phyloP scores from a whole-genome alignment of 768 basidiomycete species.

The Lanmaoa pseudosensibilis region DNA sequence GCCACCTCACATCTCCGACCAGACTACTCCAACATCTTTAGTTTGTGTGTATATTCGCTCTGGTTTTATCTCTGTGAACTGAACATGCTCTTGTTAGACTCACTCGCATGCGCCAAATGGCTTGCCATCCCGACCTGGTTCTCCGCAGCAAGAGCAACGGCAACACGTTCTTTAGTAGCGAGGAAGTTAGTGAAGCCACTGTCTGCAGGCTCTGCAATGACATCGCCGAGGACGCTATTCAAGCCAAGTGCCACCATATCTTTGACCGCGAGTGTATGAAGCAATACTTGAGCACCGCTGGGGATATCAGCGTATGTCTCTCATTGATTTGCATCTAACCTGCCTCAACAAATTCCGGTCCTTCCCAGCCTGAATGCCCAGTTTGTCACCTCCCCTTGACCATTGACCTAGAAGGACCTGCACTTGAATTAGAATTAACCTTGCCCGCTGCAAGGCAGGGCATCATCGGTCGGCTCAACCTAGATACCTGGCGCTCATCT shows the following conservation, averaged over 20 bases:
- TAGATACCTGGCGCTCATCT: constrained; percentile 92
- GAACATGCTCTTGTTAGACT: constrained; percentile 49
- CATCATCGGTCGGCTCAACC: constrained; percentile 86
- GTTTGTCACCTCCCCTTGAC: constrained; percentile 91
- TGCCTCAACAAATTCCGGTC: neutral
- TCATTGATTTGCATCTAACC: neutral
- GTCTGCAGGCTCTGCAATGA: constrained; percentile 97
- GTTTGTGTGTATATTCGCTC: constrained; percentile 48
- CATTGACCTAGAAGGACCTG: constrained; percentile 94
- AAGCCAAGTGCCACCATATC: constrained; percentile 89
- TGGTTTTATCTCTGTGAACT: neutral
- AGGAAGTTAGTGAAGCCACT: constrained; percentile 69
- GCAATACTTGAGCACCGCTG: constrained; percentile 79
- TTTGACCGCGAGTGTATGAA: constrained; percentile 96
- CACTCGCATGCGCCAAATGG: constrained; percentile 96
- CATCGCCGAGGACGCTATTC: constrained; percentile 94
- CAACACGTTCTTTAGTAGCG: constrained; percentile 51
- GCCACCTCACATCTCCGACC: constrained; percentile 4
- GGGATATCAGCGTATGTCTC: constrained; percentile 58
- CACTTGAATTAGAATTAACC: constrained; percentile 77
- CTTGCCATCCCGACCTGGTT: constrained; percentile 93
- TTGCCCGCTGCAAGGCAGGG: constrained; percentile 66
- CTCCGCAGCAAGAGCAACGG: constrained; percentile 82
- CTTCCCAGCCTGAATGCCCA: constrained; percentile 79
- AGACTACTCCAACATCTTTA: constrained; percentile 92